Base-by-base conservation (phyloP, 2,329 filamentous ascomycete genomes). In the Apiospora kogelbergensis region DNA sequence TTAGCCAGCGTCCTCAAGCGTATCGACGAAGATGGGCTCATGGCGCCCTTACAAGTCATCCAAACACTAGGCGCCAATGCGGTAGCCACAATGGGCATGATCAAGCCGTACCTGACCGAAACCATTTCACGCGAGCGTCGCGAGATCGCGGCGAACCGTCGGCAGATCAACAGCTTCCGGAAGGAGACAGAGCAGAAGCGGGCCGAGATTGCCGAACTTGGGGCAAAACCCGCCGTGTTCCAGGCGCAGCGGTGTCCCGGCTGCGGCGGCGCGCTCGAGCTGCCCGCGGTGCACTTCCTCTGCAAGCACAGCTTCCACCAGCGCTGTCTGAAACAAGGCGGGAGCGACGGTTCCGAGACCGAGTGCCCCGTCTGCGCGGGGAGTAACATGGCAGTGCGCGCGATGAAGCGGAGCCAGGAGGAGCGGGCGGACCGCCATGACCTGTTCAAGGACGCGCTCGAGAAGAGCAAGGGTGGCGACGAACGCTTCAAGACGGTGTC, bases 261-360 rank as follows among this genome's bases (percentile, higher is more conserved):
- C 66, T 99, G 96, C 78, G 90, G 89, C 20, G 88, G 90, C 45
- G 86, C 89, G 33, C 85, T 98, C 22, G 95, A 98, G 73, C 84
- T 98, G 15, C 96, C 96, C 0, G 93, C 91, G 0, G 95, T 99
- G 64, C 96, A 99, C 78, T 99, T 99, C 79, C 81, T 99, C 72
- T 99, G 96, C 84, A 97, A 97, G 79, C 96, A 99, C 79, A 95
- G 91, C 70, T 99, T 98, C 84, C 96, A 99, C 78, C 93, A 97
- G 81, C 87, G 93, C 63, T 99, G 95, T 80, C 83, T 99, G 53
- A 93, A 93, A 77, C 82, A 85, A 66, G 70, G 71, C 0, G 80
- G 77, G 5, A 79, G 78, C 3, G 81, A 82, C 40, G 85, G 87
- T 26, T 84, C 84, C 13, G 90, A 91, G 66, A 87, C 90, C 0